Evolutionary conservation across 495 filamentous ascomycete genomes (phyloP).

Genomic region (Corynascus novoguineensis): DNA sequence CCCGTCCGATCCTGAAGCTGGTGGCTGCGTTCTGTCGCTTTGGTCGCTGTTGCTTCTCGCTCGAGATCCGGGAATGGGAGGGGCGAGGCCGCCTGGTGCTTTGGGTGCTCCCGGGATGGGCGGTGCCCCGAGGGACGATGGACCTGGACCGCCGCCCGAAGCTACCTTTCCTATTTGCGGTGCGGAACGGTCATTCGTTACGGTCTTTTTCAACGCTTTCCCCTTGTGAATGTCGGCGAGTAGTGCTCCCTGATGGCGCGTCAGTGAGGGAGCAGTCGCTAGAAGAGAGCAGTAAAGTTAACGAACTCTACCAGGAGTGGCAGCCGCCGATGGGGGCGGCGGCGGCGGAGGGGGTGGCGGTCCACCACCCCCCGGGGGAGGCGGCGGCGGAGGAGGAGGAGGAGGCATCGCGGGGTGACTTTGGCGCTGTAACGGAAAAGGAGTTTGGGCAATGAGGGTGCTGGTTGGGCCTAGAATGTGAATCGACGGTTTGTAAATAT

Average conservation of each 20-base stretch:
- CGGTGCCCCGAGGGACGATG: constrained; percentile 59
- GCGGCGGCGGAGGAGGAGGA: constrained; percentile 27
- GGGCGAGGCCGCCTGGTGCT: constrained; percentile 59
- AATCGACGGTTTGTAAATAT: too few relatives aligned
- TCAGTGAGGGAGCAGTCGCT: constrained; percentile 30
- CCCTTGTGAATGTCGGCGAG: constrained; percentile 87
- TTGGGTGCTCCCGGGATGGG: constrained; percentile 68
- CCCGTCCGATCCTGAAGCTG: constrained; percentile 39
- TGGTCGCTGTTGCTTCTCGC: constrained; percentile 79
- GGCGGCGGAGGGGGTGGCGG: constrained; percentile 33
- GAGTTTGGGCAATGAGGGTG: not conserved
- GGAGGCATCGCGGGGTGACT: constrained; percentile 19
- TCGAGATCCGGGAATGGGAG: constrained; percentile 66
- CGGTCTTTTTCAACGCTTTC: constrained; percentile 71
- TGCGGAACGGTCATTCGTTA: constrained; percentile 92
- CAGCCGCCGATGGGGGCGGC: constrained; percentile 24
- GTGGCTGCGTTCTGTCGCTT: constrained; percentile 41
- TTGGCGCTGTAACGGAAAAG: not conserved
- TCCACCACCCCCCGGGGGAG: constrained; percentile 26
- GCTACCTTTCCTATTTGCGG: constrained; percentile 57
- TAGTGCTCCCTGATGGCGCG: constrained; percentile 65
- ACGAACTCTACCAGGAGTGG: constrained; percentile 17
- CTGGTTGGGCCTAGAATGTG: too few relatives aligned
- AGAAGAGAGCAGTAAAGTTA: not conserved
- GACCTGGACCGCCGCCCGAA: constrained; percentile 46